These are phyloP conservation scores for Wickerhamiella occidentalis DNA, from an alignment of 805 yeast genomes.

Conservation along the genomic window DNA sequence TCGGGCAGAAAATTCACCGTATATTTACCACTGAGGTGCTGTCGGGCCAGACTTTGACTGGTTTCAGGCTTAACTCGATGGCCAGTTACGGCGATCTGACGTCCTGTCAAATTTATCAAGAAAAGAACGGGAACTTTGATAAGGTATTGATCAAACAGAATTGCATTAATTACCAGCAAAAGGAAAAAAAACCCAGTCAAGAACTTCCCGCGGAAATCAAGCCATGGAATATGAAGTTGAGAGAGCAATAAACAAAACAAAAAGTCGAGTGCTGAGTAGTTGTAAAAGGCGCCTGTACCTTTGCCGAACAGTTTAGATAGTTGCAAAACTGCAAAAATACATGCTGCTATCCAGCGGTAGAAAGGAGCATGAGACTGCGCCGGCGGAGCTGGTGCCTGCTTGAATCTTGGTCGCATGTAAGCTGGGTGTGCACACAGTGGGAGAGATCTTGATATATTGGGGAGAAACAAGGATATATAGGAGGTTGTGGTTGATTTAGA, in stretches of 20 bases:
- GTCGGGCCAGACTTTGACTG: conserved; percentile 29
- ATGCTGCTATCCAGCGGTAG: neutral
- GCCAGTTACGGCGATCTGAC: conserved; percentile 29
- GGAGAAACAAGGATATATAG: too few species aligned
- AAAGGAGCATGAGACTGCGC: neutral
- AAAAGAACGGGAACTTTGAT: conserved; percentile 18
- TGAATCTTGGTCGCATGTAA: neutral
- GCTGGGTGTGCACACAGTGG: neutral
- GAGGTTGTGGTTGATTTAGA: too few species aligned
- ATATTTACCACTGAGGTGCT: conserved; percentile 72
- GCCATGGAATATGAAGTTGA: conserved; percentile 59
- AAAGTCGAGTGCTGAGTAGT: conserved; percentile 43
- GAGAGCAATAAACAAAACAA: conserved; percentile 60
- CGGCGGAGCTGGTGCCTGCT: neutral
- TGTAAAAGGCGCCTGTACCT: neutral
- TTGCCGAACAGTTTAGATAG: neutral
- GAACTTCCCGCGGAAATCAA: conserved; percentile 49
- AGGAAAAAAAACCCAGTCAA: conserved; percentile 39
- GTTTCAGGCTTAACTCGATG: conserved; percentile 24
- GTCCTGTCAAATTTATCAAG: conserved; percentile 22
- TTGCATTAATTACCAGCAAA: conserved; percentile 41
- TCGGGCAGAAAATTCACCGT: conserved; percentile 85
- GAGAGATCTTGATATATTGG: neutral
- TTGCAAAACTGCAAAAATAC: neutral
- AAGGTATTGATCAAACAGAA: conserved; percentile 13